Percentiles rank a stretch among this genome's conserved stretches.
These are phyloP conservation scores for Saccharomycopsis lassenensis DNA, from an alignment of 805 yeast genomes.

Conservation along the genomic window DNA sequence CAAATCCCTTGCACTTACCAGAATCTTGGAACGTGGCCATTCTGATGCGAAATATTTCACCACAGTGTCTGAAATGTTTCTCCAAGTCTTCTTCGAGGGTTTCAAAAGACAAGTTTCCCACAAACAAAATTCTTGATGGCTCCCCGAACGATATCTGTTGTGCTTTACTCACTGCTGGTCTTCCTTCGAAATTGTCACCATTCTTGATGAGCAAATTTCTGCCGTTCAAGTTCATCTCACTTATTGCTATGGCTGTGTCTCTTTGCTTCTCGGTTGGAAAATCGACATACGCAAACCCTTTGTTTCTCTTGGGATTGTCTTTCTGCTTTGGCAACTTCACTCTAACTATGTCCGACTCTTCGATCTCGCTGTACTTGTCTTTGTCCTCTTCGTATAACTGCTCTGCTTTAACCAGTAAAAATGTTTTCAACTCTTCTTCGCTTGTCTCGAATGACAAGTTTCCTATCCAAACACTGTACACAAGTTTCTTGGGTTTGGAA, in stretches of 20 bases:
- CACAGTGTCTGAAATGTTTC: slow-evolving; percentile 84
- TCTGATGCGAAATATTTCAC: slow-evolving; percentile 71
- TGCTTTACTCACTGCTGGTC: slow-evolving; percentile 38
- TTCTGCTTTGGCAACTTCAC: slow-evolving; percentile 65
- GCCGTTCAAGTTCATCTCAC: slow-evolving; percentile 69
- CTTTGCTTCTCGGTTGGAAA: slow-evolving; percentile 52
- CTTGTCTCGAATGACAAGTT: slow-evolving; percentile 79
- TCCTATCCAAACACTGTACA: slow-evolving; percentile 88
- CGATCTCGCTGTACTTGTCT: slow-evolving; percentile 30
- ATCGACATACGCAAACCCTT: slow-evolving; percentile 87
- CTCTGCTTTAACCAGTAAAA: slow-evolving; percentile 49
- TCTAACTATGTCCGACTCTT: slow-evolving; percentile 55
- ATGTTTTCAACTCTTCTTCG: slow-evolving; percentile 58
- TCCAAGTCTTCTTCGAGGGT: slow-evolving; percentile 71
- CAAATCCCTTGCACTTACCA: slow-evolving; percentile 95
- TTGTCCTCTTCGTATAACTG: slow-evolving; percentile 22
- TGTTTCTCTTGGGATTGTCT: slow-evolving; percentile 48
- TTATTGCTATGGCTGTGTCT: slow-evolving; percentile 48
- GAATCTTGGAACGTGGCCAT: slow-evolving; percentile 98
- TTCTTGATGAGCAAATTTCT: slow-evolving; percentile 79
- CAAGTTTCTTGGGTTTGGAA: slow-evolving; percentile 31
- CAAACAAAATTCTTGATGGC: slow-evolving; percentile 83
- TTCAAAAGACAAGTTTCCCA: slow-evolving; percentile 88
- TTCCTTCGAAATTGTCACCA: slow-evolving; percentile 72
- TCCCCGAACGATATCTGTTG: slow-evolving; percentile 12